Percentiles rank a stretch among this genome's conserved stretches.
phyloP scores from a whole-genome alignment of 2,329 filamentous ascomycete species.

The Paraconiothyrium brasiliense region DNA sequence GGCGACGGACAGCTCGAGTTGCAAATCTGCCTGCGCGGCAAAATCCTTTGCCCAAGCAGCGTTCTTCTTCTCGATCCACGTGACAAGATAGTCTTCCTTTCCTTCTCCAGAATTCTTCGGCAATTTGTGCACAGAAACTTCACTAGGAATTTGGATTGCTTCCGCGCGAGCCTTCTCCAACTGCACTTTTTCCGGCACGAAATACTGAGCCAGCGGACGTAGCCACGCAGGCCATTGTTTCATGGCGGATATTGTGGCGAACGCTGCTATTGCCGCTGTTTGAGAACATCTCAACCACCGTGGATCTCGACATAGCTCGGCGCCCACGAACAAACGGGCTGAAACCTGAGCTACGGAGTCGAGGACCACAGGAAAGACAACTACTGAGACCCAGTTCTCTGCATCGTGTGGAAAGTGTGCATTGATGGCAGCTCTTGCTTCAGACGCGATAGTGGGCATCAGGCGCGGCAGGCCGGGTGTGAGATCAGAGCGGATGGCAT shows the following conservation, averaged over 20 bases:
- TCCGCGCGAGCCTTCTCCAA: constrained; percentile 5
- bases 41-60: neutral
- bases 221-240: constrained; percentile 14
- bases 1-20: constrained; percentile 17
- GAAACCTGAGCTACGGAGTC: constrained; percentile 24
- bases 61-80: constrained; percentile 22
- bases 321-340: constrained; percentile 23
- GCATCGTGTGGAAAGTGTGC: neutral
- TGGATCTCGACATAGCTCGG: constrained; percentile 19
- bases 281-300: constrained; percentile 18
- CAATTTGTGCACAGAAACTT: constrained; percentile 1
- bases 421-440: neutral
- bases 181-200: constrained; percentile 10
- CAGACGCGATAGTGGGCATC: neutral
- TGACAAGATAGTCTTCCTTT: constrained; percentile 27
- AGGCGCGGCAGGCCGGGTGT: neutral
- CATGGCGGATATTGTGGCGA: constrained; percentile 20
- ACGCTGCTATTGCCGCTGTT: constrained; percentile 19
- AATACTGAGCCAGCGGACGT: constrained; percentile 11
- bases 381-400: neutral
- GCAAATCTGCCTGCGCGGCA: constrained; percentile 5
- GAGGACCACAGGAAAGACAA: neutral
- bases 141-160: constrained; percentile 5
- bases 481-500: neutral
- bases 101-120: neutral